Conservation (phyloP, 805 yeast species). For the Lipomyces orientalis region DNA sequence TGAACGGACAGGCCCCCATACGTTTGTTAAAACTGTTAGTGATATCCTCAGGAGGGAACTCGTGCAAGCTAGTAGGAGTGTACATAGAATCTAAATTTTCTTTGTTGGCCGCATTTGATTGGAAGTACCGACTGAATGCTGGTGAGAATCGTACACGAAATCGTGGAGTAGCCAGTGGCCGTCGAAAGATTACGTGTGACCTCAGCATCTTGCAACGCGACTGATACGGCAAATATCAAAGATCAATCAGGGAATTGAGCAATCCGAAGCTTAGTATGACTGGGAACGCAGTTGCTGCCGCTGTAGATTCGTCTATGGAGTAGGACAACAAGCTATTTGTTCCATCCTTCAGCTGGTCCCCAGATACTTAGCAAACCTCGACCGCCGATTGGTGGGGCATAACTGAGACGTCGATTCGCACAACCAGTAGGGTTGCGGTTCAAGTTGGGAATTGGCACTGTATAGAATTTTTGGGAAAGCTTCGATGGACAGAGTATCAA, state of each 20-base stretch:
- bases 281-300: neutral
- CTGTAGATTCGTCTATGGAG: neutral
- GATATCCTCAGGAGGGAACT: slow-evolving; percentile 16
- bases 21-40: slow-evolving; percentile 31
- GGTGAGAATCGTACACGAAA: neutral
- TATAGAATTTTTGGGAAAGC: neutral
- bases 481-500: no score
- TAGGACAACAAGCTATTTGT: neutral
- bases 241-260: neutral
- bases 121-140: slow-evolving; percentile 7
- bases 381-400: slow-evolving; percentile 27
- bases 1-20: neutral
- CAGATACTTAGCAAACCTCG: slow-evolving; percentile 5
- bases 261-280: neutral
- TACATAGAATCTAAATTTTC: slow-evolving; percentile 9
- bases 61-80: slow-evolving; percentile 26
- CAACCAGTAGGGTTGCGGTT: slow-evolving; percentile 10
- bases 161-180: slow-evolving; percentile 6
- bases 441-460: neutral
- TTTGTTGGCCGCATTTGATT: slow-evolving; percentile 11
- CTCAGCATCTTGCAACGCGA: slow-evolving; percentile 11
- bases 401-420: slow-evolving; percentile 3
- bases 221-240: neutral
- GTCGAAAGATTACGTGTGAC: slow-evolving; percentile 4
- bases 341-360: neutral